phyloP scores from a whole-genome alignment of 768 basidiomycete genomes.

The Termitomyces sp. region DNA sequence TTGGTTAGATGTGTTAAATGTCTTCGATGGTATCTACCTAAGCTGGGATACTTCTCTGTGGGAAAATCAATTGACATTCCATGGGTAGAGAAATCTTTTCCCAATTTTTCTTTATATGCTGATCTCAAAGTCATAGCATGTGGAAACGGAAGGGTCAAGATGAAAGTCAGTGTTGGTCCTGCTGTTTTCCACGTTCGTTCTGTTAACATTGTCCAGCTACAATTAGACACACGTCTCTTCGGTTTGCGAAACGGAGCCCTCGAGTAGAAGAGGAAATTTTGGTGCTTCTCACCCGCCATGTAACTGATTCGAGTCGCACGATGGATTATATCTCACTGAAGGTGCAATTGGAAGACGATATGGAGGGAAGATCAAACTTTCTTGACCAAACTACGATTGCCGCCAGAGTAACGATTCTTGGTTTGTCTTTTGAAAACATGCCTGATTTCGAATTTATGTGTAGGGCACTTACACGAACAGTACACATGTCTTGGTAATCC shows the following conservation, averaged over 20 bases:
- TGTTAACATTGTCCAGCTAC: slow-evolving; percentile 26
- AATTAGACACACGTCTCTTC: slow-evolving; percentile 31
- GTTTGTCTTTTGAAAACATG: not conserved
- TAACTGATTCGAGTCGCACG: slow-evolving; percentile 52
- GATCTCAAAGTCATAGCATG: slow-evolving; percentile 34
- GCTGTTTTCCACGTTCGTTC: not conserved
- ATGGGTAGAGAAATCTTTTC: slow-evolving; percentile 52
- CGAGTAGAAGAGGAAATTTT: slow-evolving; percentile 55
- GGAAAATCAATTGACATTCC: slow-evolving; percentile 45
- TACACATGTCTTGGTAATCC: slow-evolving; percentile 41
- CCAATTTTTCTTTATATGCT: not conserved
- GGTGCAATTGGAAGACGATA: slow-evolving; percentile 45
- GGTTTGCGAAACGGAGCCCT: slow-evolving; percentile 28
- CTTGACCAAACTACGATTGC: slow-evolving; percentile 31
- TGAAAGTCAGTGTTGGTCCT: slow-evolving; percentile 14
- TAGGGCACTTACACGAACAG: slow-evolving; percentile 55
- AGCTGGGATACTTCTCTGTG: slow-evolving; percentile 84
- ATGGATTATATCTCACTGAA: slow-evolving; percentile 70
- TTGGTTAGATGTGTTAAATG: slow-evolving; percentile 73
- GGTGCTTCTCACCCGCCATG: slow-evolving; percentile 80
- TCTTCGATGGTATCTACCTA: slow-evolving; percentile 78
- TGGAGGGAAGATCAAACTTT: slow-evolving; percentile 21
- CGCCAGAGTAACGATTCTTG: slow-evolving; percentile 31
- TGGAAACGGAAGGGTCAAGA: slow-evolving; percentile 36
- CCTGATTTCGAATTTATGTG: not conserved